Conservation (phyloP, 805 yeast genomes). For the Ogataea minuta region DNA sequence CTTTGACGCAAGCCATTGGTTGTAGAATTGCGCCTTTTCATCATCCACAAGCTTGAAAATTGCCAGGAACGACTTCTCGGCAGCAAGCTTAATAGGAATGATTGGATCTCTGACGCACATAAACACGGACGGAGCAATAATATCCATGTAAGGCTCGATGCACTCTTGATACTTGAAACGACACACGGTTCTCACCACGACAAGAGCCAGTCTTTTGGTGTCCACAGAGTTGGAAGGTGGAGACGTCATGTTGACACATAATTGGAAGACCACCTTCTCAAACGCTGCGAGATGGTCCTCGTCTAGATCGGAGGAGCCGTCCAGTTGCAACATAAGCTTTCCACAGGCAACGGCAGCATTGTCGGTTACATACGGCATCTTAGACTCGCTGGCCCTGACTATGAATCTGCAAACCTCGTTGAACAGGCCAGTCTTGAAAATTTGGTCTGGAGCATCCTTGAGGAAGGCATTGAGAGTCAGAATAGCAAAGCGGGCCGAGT, state of each 20-base stretch:
- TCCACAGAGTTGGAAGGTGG: slow-evolving; percentile 68
- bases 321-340: slow-evolving; percentile 61
- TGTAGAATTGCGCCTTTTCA: slow-evolving; percentile 49
- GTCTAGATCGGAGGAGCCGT: slow-evolving; percentile 35
- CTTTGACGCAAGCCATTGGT: slow-evolving; percentile 56
- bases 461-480: slow-evolving; percentile 77
- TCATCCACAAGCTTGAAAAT: slow-evolving; percentile 74
- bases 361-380: slow-evolving; percentile 58
- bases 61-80: slow-evolving; percentile 83
- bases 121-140: slow-evolving; percentile 71
- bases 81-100: slow-evolving; percentile 90
- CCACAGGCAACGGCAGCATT: slow-evolving; percentile 80
- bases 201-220: slow-evolving; percentile 74
- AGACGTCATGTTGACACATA: slow-evolving; percentile 46
- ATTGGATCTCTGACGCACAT: slow-evolving; percentile 81
- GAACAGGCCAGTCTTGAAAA: slow-evolving; percentile 51
- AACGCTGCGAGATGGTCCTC: slow-evolving; percentile 38
- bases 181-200: slow-evolving; percentile 71
- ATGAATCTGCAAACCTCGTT: slow-evolving; percentile 51
- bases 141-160: slow-evolving; percentile 52
- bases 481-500: slow-evolving; percentile 59
- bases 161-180: slow-evolving; percentile 53
- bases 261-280: slow-evolving; percentile 44
- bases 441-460: slow-evolving; percentile 68
- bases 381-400: slow-evolving; percentile 41